A percentile compares a stretch with the other conserved stretches of the same genome.
Evolutionary conservation across 345 rosid species (phyloP).

Genomic region (Eucalyptus cloeziana): DNA sequence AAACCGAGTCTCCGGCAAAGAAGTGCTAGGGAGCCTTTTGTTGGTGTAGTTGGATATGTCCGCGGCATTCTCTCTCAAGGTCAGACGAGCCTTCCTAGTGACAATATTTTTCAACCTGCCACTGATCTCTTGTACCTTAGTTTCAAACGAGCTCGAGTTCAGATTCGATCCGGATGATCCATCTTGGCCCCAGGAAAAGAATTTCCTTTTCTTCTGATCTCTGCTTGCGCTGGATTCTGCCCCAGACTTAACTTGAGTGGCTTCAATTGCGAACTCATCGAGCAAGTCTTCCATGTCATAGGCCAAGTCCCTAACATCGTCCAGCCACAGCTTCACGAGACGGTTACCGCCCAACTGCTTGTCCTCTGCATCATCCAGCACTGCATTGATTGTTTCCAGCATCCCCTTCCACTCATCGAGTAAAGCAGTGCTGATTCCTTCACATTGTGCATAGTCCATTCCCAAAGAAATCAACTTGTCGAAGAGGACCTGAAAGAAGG

Average conservation of each 20-base stretch:
- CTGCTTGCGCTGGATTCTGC: background rate
- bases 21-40: background rate
- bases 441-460: background rate
- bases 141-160: accelerated
- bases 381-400: background rate
- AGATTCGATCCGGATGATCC: background rate
- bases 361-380: background rate
- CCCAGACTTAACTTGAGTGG: accelerated
- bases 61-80: background rate
- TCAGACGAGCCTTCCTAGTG: background rate
- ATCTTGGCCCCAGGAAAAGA: background rate
- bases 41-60: background rate
- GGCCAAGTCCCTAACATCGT: background rate
- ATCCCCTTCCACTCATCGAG: background rate
- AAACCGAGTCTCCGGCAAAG: background rate
- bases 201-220: background rate
- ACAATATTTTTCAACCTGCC: background rate
- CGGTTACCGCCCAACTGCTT: background rate
- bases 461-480: too few relatives aligned
- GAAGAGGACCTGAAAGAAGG: background rate
- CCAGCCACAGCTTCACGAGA: background rate
- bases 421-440: background rate
- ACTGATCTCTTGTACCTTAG: background rate
- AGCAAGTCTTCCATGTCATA: background rate
- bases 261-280: accelerated